Conservation (phyloP, 768 basidiomycete species). For the Tylopilus felleus region DNA sequence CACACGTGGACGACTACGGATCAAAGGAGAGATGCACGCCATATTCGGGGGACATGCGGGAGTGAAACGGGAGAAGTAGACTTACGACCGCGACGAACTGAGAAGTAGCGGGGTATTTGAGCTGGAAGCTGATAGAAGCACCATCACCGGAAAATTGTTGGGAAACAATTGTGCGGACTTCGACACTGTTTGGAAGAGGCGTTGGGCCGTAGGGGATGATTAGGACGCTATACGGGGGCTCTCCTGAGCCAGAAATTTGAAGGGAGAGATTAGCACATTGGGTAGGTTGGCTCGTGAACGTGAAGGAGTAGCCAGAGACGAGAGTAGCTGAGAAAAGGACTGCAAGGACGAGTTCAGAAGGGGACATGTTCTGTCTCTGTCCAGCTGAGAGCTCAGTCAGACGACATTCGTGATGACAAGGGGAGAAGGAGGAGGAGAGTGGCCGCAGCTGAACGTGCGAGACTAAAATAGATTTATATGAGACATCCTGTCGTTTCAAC, state of each 20-base stretch:
- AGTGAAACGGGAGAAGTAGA: constrained; percentile 14
- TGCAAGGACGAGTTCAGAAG: constrained; percentile 1
- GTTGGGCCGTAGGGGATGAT: constrained; percentile 66
- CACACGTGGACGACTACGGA: background rate
- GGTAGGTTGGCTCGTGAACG: constrained; percentile 44
- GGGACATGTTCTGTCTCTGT: constrained; percentile 12
- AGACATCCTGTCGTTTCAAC: background rate
- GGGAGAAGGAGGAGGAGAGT: background rate
- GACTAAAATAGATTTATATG: constrained; percentile 5
- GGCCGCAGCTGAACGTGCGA: background rate
- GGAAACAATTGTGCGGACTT: constrained; percentile 60
- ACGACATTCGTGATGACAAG: constrained; percentile 7
- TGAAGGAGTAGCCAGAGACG: constrained; percentile 41
- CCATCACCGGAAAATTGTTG: constrained; percentile 45
- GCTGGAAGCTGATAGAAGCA: constrained; percentile 46
- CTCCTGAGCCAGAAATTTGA: constrained; percentile 54
- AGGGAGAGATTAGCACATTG: constrained; percentile 69
- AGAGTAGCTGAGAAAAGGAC: constrained; percentile 27
- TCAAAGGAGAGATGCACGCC: background rate
- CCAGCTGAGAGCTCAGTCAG: background rate
- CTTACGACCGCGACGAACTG: constrained; percentile 76
- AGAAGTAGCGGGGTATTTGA: constrained; percentile 63
- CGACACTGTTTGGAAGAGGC: constrained; percentile 57
- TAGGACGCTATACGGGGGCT: constrained; percentile 64
- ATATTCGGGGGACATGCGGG: too few relatives aligned